A percentile compares a stretch with the other conserved stretches of the same genome.
Evolutionary conservation across 257 asterid species (phyloP).

Genomic region (Oldenlandia corymbosa): DNA sequence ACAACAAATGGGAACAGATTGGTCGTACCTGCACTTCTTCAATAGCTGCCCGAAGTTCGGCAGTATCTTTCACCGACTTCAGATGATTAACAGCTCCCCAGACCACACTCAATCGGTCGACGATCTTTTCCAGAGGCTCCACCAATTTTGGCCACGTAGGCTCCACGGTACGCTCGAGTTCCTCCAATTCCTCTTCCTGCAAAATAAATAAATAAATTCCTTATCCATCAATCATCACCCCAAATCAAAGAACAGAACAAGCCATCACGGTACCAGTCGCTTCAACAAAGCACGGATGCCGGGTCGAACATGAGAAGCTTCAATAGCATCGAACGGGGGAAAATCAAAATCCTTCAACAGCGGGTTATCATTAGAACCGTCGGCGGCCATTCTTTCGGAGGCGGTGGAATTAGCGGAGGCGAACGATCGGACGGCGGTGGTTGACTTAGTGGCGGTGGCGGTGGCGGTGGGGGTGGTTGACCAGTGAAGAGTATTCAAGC

Average conservation of each 20-base stretch:
- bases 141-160: slow-evolving; percentile 93
- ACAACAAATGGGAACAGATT: not conserved
- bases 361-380: slow-evolving; percentile 44
- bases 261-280: slow-evolving; percentile 45
- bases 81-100: slow-evolving; percentile 98
- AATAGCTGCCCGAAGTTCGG: slow-evolving; percentile 90
- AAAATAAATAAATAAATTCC: not conserved
- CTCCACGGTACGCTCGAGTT: slow-evolving; percentile 81
- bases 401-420: slow-evolving; percentile 15
- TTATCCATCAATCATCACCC: not conserved
- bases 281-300: slow-evolving; percentile 78
- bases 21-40: slow-evolving; percentile 90
- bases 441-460: too few relatives aligned
- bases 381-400: slow-evolving; percentile 30
- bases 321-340: slow-evolving; percentile 79
- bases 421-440: slow-evolving; percentile 38
- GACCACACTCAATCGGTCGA: slow-evolving; percentile 62
- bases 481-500: slow-evolving; percentile 36
- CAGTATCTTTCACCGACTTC: slow-evolving; percentile 77
- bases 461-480: slow-evolving; percentile 15
- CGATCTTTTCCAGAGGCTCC: slow-evolving; percentile 89
- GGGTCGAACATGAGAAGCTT: slow-evolving; percentile 81
- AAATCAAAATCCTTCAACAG: slow-evolving; percentile 67
- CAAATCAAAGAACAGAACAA: not conserved
- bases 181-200: slow-evolving; percentile 71